These are phyloP conservation scores for Chalciporus chontae DNA, from an alignment of 768 basidiomycete species.

Conservation along the genomic window DNA sequence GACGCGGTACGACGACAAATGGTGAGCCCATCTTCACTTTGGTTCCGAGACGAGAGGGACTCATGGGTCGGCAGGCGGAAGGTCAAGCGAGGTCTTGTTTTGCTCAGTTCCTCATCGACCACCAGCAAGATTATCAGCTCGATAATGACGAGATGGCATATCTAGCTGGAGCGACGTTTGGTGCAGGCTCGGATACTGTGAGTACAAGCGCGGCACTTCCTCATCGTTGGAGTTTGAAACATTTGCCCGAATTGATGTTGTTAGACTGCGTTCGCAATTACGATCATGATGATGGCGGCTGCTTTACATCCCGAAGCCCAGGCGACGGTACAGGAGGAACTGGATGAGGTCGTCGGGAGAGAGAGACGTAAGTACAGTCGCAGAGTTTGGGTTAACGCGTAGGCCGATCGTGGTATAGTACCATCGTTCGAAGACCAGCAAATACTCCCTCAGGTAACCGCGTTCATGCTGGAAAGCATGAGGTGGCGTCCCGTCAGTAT, in stretches of 20 bases:
- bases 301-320: constrained; percentile 50
- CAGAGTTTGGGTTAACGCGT: background rate
- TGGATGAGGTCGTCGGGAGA: constrained; percentile 48
- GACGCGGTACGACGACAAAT: constrained; percentile 27
- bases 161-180: constrained; percentile 41
- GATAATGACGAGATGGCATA: constrained; percentile 36
- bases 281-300: constrained; percentile 52
- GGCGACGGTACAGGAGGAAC: constrained; percentile 46
- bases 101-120: constrained; percentile 36
- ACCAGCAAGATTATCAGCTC: constrained; percentile 30
- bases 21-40: constrained; percentile 11
- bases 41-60: background rate
- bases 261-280: constrained; percentile 45
- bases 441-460: constrained; percentile 32
- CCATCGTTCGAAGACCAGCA: constrained; percentile 36
- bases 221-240: background rate
- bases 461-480: constrained; percentile 35
- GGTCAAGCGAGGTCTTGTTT: constrained; percentile 31
- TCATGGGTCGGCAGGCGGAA: constrained; percentile 14
- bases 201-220: constrained; percentile 1
- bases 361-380: constrained; percentile 19
- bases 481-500: constrained; percentile 37
- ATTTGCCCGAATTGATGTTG: background rate
- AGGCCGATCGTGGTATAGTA: constrained; percentile 18
- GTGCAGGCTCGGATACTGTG: constrained; percentile 41